Evolutionary conservation across 2,329 filamentous ascomycete genomes (phyloP).

Genomic region (Tolypocladium amazonense): DNA sequence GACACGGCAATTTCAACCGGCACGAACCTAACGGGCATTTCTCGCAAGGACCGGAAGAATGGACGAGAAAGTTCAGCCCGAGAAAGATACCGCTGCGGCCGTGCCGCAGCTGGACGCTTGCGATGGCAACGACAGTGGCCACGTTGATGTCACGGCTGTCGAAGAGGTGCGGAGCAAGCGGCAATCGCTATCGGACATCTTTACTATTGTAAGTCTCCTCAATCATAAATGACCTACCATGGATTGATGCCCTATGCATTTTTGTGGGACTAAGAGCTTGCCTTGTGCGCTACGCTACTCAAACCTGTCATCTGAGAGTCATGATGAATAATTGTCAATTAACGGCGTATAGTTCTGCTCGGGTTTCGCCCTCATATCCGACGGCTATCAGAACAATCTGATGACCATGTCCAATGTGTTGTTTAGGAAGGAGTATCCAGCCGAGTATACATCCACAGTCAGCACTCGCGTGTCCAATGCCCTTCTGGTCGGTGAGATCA

Average conservation of each 20-base stretch:
- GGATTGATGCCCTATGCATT: too few species aligned
- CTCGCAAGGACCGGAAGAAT: background rate
- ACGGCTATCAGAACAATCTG: slow-evolving; percentile 26
- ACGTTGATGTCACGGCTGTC: background rate
- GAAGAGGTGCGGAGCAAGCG: background rate
- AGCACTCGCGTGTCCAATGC: slow-evolving; percentile 30
- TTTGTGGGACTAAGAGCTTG: background rate
- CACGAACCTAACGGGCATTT: background rate
- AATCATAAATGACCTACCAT: background rate
- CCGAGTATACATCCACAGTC: slow-evolving; percentile 22
- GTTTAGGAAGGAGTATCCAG: slow-evolving; percentile 20
- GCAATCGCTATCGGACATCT: slow-evolving; percentile 14
- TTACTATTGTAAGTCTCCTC: slow-evolving; percentile 11
- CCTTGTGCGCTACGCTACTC: background rate
- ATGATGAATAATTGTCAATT: background rate
- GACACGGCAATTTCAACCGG: background rate
- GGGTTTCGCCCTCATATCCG: slow-evolving; percentile 22
- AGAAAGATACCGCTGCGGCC: background rate
- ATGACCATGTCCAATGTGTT: slow-evolving; percentile 23
- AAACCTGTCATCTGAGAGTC: background rate
- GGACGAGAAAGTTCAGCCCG: background rate
- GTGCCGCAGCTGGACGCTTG: background rate
- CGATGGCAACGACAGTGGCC: background rate
- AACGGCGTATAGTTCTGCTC: slow-evolving; percentile 10
- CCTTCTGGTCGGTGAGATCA: slow-evolving; percentile 29